These are phyloP conservation scores for Suzukiozyma palmioleophila DNA, from an alignment of 1,139 yeast genomes.

Conservation along the genomic window DNA sequence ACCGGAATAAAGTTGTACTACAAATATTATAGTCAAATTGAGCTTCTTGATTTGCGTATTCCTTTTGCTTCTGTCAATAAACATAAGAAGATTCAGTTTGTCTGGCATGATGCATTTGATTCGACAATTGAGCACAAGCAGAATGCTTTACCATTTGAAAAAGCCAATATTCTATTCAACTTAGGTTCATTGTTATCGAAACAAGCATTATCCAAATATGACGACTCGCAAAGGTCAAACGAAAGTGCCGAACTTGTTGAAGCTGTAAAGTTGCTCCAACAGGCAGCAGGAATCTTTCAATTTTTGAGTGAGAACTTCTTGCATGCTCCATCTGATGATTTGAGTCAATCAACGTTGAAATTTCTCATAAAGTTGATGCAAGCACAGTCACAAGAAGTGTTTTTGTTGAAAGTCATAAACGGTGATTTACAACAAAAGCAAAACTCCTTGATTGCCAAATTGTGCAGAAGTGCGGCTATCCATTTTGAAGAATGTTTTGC, in stretches of 20 bases:
- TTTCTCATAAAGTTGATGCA: conserved; percentile 64
- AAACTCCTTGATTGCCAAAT: conserved; percentile 67
- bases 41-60: conserved; percentile 69
- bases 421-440: conserved; percentile 45
- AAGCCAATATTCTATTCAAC: conserved; percentile 80
- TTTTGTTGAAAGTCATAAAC: conserved; percentile 58
- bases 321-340: conserved; percentile 84
- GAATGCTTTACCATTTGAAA: conserved; percentile 75
- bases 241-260: conserved; percentile 41
- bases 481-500: conserved; percentile 50
- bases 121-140: conserved; percentile 36
- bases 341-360: conserved; percentile 63
- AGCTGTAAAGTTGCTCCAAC: conserved; percentile 62
- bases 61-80: conserved; percentile 60
- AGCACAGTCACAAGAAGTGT: conserved; percentile 88
- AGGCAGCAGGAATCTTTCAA: conserved; percentile 74
- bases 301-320: conserved; percentile 77
- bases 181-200: conserved; percentile 33
- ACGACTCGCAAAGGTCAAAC: conserved; percentile 42
- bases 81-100: conserved; percentile 52
- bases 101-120: conserved; percentile 77
- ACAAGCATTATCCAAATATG: conserved; percentile 50
- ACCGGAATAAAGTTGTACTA: conserved; percentile 52
- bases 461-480: conserved; percentile 59
- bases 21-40: conserved; percentile 78